Base-by-base conservation (phyloP, 306 rosid genomes). In the Prunus armeniaca region DNA sequence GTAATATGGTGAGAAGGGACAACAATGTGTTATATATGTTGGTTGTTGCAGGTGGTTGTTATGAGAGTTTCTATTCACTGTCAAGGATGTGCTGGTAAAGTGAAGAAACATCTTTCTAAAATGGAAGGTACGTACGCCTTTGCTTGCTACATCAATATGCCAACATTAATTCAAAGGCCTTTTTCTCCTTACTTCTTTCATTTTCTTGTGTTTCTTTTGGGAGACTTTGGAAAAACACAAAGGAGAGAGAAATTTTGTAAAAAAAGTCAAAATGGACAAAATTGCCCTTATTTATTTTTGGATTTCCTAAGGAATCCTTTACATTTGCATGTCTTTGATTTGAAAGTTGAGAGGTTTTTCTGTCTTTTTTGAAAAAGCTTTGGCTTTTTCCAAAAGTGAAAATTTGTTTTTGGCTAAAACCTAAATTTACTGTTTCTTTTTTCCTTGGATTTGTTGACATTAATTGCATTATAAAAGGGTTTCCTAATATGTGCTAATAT, bases 71-170 rank as follows among this genome's bases (percentile, higher is more conserved):
- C 98, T 58, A 84, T 94, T 85, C 95, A 94, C 51, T 94, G 98
- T 67, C 95, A 94, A 82, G 98, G 98, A 63, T 94, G 98, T 76
- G 98, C 98, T 63, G 90, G 89, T 46, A 94, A 89, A 85, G 90
- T 94, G 72, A 92, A 92, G 80, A 94, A 84, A 55, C 97, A 90
- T 83, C 80, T 94, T 3, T 84, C 98, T 4, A 94, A 89, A 79
- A 94, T 94, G 97, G 96, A 94, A 87, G 98, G 97, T 89, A 84
- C 28, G 76, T 20, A 18, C 30, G 25, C 5, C 3, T 12, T 4
- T 12, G 65, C 25, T n/a, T 20, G 12, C 24, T 13, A 56, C 62
- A 20, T 56, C 24, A 56, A 56, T 20, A 20, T 38, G 43, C 7
- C 43, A 38, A 38, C 43, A 38, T 38, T 38, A 1, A 38, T 38